Base-by-base conservation (phyloP, 2,329 filamentous ascomycete genomes). In the Botrytis byssoidea region DNA sequence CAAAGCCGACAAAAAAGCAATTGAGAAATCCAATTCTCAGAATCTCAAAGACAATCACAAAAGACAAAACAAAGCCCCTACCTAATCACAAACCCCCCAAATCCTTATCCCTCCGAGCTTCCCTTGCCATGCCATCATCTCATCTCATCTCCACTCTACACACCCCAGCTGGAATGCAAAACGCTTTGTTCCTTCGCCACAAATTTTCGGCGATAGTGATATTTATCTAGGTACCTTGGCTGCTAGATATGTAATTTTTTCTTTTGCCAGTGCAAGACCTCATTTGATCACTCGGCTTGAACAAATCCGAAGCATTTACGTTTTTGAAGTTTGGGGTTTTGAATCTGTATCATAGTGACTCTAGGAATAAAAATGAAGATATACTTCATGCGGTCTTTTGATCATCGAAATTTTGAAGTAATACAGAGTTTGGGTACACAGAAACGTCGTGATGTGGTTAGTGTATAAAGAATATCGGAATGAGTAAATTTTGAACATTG, bases 191-290 rank as follows among this genome's bases (percentile, higher is more conserved):
- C 40, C n/a, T 29, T 20, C 9, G 63, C 63, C 22, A 42, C 25
- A 29, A 14, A 46, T 10, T 48, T 65, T 66, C 63, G 63, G 63
- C 42, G 63, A 66, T 66, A 66, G 48, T 29, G 63, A 48, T 44
- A 64, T 20, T n/a, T 22, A 37, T 9, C 37, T 40, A 12, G 37
- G 9, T 22, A 37, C 37, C 37, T 40, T 40, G 37, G 9, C 37
- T 40, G 37, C 37, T 40, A 40, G 37, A 40, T 40, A 3, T 60
- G 20, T 35, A 66, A 48, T 66, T 29, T 40, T 40, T 40, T n/a
- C 48, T 29, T 32, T 66, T 44, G 16, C 16, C 1, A 18, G 42
- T 44, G 14, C 42, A 16, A 4, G 16, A 10, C 20, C 46, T 48
- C 4, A 0, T 10, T 48, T 1, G 3, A 55, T 25, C 48, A n/a